Conservation (phyloP, 306 rosid genomes). For the Cicer yamashitae region DNA sequence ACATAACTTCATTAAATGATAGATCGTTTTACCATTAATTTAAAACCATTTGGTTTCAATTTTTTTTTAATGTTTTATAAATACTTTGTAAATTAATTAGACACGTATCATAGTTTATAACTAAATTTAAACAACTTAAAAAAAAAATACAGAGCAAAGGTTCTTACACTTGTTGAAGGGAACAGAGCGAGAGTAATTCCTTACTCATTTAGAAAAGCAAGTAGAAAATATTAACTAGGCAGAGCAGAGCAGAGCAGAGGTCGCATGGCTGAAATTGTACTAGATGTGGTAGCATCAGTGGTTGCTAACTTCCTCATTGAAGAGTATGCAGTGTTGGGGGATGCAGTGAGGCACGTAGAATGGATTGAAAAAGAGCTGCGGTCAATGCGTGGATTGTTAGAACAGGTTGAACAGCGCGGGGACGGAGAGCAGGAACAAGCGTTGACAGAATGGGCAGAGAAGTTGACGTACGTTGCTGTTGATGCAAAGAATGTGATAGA, state of each 20-base stretch:
- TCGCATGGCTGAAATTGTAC: neutral
- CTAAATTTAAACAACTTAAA: too few relatives aligned
- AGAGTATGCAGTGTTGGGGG: neutral
- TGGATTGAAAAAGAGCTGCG: slow-evolving; percentile 43
- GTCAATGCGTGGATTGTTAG: slow-evolving; percentile 15
- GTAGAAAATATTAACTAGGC: too few relatives aligned
- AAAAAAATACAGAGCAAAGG: too few relatives aligned
- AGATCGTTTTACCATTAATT: too few relatives aligned
- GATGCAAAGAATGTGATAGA: slow-evolving; percentile 31
- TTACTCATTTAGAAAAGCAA: neutral
- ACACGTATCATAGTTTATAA: too few relatives aligned
- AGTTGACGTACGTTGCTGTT: neutral
- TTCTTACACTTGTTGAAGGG: too few relatives aligned
- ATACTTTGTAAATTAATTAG: too few relatives aligned
- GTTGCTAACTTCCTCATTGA: neutral
- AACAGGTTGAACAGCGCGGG: neutral
- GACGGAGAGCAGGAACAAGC: neutral
- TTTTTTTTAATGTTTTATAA: too few relatives aligned
- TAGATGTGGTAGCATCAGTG: neutral
- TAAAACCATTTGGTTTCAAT: too few relatives aligned
- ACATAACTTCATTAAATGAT: too few relatives aligned
- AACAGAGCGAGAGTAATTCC: too few relatives aligned
- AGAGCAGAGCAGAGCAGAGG: too few relatives aligned
- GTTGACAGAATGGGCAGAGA: neutral
- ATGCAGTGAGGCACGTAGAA: neutral